Percentiles rank a stretch among this genome's conserved stretches.
Conservation (phyloP, 2,329 filamentous ascomycete genomes). For the Venturia oleaginea region DNA sequence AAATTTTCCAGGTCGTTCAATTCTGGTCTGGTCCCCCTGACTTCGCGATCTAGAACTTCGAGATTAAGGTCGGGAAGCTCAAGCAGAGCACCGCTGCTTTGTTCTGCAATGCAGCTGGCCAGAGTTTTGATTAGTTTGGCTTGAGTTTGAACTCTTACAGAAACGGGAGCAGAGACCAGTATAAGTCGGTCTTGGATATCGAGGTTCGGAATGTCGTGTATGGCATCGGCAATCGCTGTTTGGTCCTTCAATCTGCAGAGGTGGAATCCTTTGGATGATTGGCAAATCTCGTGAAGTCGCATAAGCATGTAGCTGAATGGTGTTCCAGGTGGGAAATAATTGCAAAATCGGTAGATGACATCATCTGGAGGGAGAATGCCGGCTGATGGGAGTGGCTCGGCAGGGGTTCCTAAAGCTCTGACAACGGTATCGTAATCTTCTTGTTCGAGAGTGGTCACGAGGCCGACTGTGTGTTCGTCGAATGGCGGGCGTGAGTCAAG, state of each 20-base stretch:
- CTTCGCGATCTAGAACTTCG: conserved; percentile 56
- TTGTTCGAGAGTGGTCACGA: conserved; percentile 69
- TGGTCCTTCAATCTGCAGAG: conserved; percentile 57
- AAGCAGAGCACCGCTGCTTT: conserved; percentile 58
- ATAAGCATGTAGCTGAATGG: conserved; percentile 77
- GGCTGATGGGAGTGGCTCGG: conserved; percentile 58
- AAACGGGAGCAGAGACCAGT: conserved; percentile 63
- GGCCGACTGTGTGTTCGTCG: conserved; percentile 44
- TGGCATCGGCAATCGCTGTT: conserved; percentile 59
- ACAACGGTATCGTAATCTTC: conserved; percentile 57
- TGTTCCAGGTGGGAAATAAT: conserved; percentile 71
- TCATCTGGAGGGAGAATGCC: conserved; percentile 64
- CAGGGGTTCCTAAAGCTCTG: conserved; percentile 53
- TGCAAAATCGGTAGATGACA: conserved; percentile 65
- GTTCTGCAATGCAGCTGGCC: conserved; percentile 60
- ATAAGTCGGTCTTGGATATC: conserved; percentile 65
- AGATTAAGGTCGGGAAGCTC: conserved; percentile 63
- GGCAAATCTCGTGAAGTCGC: conserved; percentile 61
- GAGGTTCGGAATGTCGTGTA: conserved; percentile 61
- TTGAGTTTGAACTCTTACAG: conserved; percentile 43
- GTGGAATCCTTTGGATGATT: conserved; percentile 57
- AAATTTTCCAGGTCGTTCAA: conserved; percentile 64
- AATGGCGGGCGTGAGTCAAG: neutral
- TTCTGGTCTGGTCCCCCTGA: conserved; percentile 43
- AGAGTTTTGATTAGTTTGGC: conserved; percentile 50